A percentile compares a stretch with the other conserved stretches of the same genome.
Conservation (phyloP, 1,284 basidiomycete genomes). For the Ganoderma lingzhi region DNA sequence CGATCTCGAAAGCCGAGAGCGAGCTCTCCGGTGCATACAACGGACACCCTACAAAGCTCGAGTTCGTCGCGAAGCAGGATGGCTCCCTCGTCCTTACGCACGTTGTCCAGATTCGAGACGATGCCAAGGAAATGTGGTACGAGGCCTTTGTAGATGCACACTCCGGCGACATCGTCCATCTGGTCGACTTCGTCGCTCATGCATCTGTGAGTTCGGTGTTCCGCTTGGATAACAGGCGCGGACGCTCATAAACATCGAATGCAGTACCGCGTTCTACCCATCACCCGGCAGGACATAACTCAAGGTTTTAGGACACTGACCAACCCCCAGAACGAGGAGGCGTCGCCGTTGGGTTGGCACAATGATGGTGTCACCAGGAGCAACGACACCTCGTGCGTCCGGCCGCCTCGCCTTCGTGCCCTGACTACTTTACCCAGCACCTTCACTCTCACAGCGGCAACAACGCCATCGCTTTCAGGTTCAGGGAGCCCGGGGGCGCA, state of each 20-base stretch:
- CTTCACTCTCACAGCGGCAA: constrained; percentile 41
- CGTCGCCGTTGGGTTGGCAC: constrained; percentile 63
- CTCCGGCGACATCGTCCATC: constrained; percentile 58
- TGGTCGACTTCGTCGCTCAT: constrained; percentile 62
- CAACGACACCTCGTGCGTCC: constrained; percentile 35
- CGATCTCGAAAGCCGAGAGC: constrained; percentile 50
- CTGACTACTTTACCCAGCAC: background rate
- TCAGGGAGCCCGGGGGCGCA: too few species aligned
- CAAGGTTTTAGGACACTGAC: constrained; percentile 48
- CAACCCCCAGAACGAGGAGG: constrained; percentile 49
- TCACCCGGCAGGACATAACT: constrained; percentile 45
- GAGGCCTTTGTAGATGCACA: constrained; percentile 72
- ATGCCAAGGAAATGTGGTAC: constrained; percentile 60
- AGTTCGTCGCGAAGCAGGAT: constrained; percentile 51
- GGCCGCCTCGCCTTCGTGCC: background rate
- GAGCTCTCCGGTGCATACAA: constrained; percentile 53
- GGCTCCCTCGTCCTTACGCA: constrained; percentile 58
- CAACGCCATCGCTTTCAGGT: constrained; percentile 41
- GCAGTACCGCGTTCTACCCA: constrained; percentile 55
- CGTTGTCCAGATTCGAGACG: constrained; percentile 66
- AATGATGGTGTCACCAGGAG: constrained; percentile 43
- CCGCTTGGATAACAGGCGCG: background rate
- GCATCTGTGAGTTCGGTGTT: constrained; percentile 48
- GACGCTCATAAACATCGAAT: background rate
- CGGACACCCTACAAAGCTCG: constrained; percentile 50